Conservation (phyloP, 225 moss, liverwort and hornwort species). For the Physcomitrium patens region DNA sequence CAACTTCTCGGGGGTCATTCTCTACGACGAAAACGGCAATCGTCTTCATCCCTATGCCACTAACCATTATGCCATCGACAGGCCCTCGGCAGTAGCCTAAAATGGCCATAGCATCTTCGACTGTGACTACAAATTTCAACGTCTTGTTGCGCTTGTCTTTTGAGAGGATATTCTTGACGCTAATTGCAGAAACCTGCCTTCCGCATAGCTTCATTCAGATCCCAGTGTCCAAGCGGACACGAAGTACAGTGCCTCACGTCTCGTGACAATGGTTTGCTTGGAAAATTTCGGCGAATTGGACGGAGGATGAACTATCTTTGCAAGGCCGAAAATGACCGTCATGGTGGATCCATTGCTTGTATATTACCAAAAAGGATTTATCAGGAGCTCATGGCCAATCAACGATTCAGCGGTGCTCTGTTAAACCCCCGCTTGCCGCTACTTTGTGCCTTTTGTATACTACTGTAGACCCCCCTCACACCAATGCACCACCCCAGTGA, state of each 20-base stretch:
- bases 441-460: too few relatives aligned
- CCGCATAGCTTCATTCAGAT: too few relatives aligned
- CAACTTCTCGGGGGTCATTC: slow-evolving; percentile 60
- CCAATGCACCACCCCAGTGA: too few relatives aligned
- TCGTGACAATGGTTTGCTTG: neutral
- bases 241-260: neutral
- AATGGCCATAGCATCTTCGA: neutral
- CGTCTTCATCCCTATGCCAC: slow-evolving; percentile 28
- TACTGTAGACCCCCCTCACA: too few relatives aligned
- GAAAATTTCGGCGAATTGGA: neutral
- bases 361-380: neutral
- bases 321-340: neutral
- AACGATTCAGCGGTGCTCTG: too few relatives aligned
- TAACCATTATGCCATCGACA: slow-evolving; percentile 3
- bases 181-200: too few relatives aligned
- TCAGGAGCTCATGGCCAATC: too few relatives aligned
- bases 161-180: too few relatives aligned
- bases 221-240: neutral
- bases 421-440: too few relatives aligned
- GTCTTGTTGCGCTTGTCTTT: neutral
- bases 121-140: neutral
- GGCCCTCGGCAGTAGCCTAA: neutral
- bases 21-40: slow-evolving; percentile 65
- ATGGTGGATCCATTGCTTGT: neutral
- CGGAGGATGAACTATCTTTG: neutral